Evolutionary conservation across 768 basidiomycete genomes (phyloP), one percentile per base, ranked within the genome.

Genomic region (Trametes cinnabarina): DNA sequence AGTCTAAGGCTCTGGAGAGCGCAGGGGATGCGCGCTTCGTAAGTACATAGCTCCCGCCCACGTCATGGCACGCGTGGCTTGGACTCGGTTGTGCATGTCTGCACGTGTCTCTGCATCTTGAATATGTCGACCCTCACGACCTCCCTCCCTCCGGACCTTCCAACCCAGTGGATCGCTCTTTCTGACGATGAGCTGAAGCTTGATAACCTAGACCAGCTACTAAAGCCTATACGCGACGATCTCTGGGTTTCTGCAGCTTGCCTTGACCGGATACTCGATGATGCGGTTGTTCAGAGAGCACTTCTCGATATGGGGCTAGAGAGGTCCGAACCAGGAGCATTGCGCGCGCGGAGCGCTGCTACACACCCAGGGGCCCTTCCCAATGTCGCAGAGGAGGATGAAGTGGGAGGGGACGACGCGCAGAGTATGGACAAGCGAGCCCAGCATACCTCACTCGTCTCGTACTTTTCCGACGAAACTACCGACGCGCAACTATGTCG

Each of bases 241-340:
- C 72, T 86, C 9, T 94, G 91, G 90, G 86, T 85, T 15, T 80
- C 79, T 35, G 82, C 87, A n/a, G 89, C 90, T 2, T 88, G 84
- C 64, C 74, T 77, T 23, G 90, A 92, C 73, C 78, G 87, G 55
- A 70, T 87, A 23, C 73, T 87, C n/a, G 76, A 87, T 60, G 76
- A 84, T 67, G 72, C 78, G 20, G 69, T 68, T 51, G 71, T 83
- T 14, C 85, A 92, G 62, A 77, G 77, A 49, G 74, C 75, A 9
- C 74, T 94, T 26, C 76, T 92, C 23, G 75, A 82, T 35, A 69
- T 85, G 25, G 93, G 88, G 9, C 72, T 93, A 46, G 66, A 80
- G 61, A 79, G 89, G 63, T 87, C 86, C 7, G 67, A 74, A 34
- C 58, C 68, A 52, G 82, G 81, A 23, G 39, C 35, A 12, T 28